phyloP scores from a whole-genome alignment of 352 stramenopile species.

The Phytophthora fragariae region DNA sequence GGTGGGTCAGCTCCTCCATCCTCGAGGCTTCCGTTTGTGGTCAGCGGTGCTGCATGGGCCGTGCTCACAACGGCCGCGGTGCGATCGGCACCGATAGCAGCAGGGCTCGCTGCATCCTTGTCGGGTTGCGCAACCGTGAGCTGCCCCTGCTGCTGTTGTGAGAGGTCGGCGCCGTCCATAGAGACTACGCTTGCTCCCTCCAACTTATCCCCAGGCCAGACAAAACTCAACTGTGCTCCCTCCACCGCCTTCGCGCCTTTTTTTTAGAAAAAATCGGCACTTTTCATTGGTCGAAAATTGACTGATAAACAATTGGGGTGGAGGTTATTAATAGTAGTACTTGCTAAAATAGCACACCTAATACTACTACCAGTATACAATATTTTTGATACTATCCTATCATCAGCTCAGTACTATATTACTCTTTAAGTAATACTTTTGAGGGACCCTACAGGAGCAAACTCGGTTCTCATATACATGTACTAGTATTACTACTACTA shows the following conservation, averaged over 20 bases:
- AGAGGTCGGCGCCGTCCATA: background rate
- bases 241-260: conserved; percentile 18
- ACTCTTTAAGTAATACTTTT: too few species aligned
- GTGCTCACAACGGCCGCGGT: background rate
- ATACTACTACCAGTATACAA: too few species aligned
- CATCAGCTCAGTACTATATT: too few species aligned
- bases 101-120: background rate
- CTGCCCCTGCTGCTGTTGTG: conserved; percentile 3
- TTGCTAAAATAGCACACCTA: too few species aligned
- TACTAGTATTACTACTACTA: too few species aligned
- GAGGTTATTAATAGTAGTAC: too few species aligned
- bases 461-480: too few species aligned
- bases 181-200: conserved; percentile 7
- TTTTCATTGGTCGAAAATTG: conserved; percentile 11
- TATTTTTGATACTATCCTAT: too few species aligned
- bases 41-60: background rate
- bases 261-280: background rate
- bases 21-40: conserved; percentile 1
- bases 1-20: background rate
- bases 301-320: background rate
- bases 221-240: conserved; percentile 24
- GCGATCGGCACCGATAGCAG: background rate
- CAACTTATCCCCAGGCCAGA: conserved; percentile 26
- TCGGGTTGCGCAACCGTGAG: background rate
- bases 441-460: too few species aligned